Conservation (phyloP, 352 stramenopile genomes). For the Pythium volutum region DNA sequence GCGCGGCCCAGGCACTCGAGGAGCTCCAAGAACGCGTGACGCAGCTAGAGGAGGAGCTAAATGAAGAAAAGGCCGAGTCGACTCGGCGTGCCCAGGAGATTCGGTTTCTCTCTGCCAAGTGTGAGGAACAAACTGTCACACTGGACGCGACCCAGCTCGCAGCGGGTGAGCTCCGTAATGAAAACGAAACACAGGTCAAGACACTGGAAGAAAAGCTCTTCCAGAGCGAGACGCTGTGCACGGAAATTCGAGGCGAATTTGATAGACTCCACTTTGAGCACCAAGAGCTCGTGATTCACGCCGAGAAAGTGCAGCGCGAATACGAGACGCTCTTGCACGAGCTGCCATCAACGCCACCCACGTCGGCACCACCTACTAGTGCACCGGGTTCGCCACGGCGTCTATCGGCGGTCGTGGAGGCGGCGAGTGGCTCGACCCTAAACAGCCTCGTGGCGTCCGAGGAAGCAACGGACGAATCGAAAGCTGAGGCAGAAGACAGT, state of each 20-base stretch:
- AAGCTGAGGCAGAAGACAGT: conserved; percentile 24
- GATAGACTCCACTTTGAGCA: conserved; percentile 81
- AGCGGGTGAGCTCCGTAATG: conserved; percentile 61
- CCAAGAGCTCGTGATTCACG: conserved; percentile 77
- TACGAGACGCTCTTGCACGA: conserved; percentile 63
- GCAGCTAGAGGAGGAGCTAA: conserved; percentile 72
- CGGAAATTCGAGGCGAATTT: conserved; percentile 61
- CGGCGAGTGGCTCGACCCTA: background rate
- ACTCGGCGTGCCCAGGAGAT: conserved; percentile 75
- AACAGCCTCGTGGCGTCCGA: background rate
- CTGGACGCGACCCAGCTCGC: conserved; percentile 57
- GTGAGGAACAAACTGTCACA: conserved; percentile 54
- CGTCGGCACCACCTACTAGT: conserved; percentile 5
- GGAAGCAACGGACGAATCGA: conserved; percentile 23
- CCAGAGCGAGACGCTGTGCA: conserved; percentile 50
- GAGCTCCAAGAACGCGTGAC: conserved; percentile 69
- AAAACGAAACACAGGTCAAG: conserved; percentile 66
- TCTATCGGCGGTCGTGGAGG: background rate
- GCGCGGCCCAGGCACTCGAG: conserved; percentile 54
- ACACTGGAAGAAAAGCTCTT: conserved; percentile 66
- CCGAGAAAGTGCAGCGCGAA: conserved; percentile 72
- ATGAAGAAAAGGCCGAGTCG: conserved; percentile 79
- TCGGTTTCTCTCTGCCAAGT: conserved; percentile 55
- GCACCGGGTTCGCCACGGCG: conserved; percentile 17
- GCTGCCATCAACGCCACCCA: conserved; percentile 25